Base-by-base conservation (phyloP, 78 protist species). In the Blattamonas nauphoetae region DNA sequence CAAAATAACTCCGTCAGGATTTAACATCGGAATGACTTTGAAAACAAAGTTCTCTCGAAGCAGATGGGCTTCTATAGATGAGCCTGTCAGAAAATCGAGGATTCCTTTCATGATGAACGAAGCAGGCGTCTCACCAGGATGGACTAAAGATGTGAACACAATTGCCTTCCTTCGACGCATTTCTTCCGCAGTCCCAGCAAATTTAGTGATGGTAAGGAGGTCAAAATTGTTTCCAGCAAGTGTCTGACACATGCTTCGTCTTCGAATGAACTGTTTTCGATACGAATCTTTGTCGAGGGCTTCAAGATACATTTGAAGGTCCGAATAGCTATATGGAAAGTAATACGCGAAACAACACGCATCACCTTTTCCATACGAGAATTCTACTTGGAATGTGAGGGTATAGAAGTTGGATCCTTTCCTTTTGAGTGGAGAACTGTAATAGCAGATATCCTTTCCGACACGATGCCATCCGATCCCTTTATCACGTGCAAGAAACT, bases 101-200 rank as follows among this genome's bases (percentile, higher is more conserved):
- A 92, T 0, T 38, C 96, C 96, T 42, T 87, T 41, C 90, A 93
- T 86, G 89, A 93, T 93, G 89, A 88, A 91, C 1, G 89, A 78
- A 33, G 95, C 89, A 42, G 90, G 87, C 1, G 93, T 84, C 87
- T 95, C 97, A 41, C 95, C 95, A 0, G 97, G 97, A 43, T 95
- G 97, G 45, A 95, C 97, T n/a, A 95, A 77, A 0, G 92, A 93
- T 1, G 94, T 43, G 36, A 94, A 36, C n/a, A 93, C 86, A 1
- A 93, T 85, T 34, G 38, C 84, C 44, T 80, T 46, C 44, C 90
- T 42, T 81, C 5, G 82, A 4, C 42, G 35, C 35, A 92, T 0
- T 21, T 55, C 38, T 21, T 55, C 71, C 11, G 71, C 71, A 55
- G 11, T 21, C 38, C 71, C 71, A 55, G 71, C 11, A 11, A 88